Evolutionary conservation across 306 rosid species (phyloP).

Genomic region (Cicer bijugum): DNA sequence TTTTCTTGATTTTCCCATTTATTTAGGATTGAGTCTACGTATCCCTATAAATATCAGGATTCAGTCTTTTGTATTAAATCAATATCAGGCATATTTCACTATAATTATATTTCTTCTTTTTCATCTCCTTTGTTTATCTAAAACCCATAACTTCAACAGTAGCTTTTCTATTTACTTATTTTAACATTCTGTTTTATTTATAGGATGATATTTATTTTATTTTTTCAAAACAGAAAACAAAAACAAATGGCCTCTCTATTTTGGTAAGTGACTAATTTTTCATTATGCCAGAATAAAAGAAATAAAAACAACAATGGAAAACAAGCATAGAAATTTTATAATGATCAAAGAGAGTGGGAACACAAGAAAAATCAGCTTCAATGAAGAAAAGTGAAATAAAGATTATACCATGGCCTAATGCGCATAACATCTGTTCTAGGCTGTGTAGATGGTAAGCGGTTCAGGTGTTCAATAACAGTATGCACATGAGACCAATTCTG

Average conservation of each 20-base stretch:
- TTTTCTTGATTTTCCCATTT: too few species aligned
- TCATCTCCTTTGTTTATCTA: too few species aligned
- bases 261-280: conserved; percentile 8
- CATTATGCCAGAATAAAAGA: conserved; percentile 28
- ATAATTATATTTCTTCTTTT: too few species aligned
- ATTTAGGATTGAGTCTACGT: too few species aligned
- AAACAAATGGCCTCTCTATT: background rate
- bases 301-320: background rate
- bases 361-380: background rate
- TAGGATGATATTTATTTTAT: background rate
- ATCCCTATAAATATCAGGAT: too few species aligned
- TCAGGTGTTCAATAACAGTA: conserved; percentile 72
- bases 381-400: conserved; percentile 21
- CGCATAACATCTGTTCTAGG: conserved; percentile 84
- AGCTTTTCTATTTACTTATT: background rate
- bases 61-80: too few species aligned
- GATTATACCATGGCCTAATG: conserved; percentile 77
- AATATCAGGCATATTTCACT: too few species aligned
- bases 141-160: too few species aligned
- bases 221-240: background rate
- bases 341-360: conserved; percentile 17
- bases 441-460: conserved; percentile 75
- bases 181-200: conserved; percentile 23
- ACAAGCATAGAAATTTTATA: conserved; percentile 31
- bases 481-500: conserved; percentile 86